Conservation (phyloP, 352 stramenopile genomes). For the Phytophthora multivora region DNA sequence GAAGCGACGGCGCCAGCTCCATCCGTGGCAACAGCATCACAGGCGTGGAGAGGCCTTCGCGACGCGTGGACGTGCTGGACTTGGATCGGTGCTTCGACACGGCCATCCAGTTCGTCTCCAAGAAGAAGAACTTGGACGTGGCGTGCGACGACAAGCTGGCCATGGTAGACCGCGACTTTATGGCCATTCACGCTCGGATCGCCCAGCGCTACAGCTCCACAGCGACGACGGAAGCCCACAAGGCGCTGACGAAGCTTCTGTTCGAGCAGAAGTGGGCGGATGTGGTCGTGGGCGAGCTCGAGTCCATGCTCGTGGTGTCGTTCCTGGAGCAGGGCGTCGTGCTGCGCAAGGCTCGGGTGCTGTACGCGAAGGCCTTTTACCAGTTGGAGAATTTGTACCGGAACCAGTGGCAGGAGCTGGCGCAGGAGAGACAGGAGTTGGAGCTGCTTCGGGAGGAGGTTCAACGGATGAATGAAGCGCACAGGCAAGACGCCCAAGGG, state of each 20-base stretch:
- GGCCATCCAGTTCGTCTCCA: constrained; percentile 65
- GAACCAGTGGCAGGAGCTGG: constrained; percentile 40
- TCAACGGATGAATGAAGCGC: constrained; percentile 29
- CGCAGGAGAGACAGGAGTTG: constrained; percentile 38
- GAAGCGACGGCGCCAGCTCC: constrained; percentile 43
- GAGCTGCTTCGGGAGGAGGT: constrained; percentile 47
- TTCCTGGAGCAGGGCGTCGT: constrained; percentile 90
- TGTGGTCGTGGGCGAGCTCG: constrained; percentile 83
- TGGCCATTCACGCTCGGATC: constrained; percentile 58
- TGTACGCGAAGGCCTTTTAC: constrained; percentile 83
- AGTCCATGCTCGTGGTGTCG: constrained; percentile 85
- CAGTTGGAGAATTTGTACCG: constrained; percentile 62
- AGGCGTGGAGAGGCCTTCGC: constrained; percentile 60
- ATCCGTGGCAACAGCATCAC: constrained; percentile 49
- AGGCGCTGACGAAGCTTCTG: constrained; percentile 61
- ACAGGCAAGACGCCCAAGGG: constrained; percentile 43
- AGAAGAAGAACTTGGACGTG: constrained; percentile 50
- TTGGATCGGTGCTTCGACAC: constrained; percentile 72
- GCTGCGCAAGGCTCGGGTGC: constrained; percentile 77
- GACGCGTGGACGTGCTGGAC: constrained; percentile 70
- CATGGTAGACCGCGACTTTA: constrained; percentile 72
- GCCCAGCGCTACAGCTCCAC: constrained; percentile 32
- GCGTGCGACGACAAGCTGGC: constrained; percentile 51
- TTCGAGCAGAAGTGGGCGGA: constrained; percentile 94
- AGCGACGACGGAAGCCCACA: constrained; percentile 19